Conservation (phyloP, 2,329 filamentous ascomycete species). For the Aureobasidium melanogenum region DNA sequence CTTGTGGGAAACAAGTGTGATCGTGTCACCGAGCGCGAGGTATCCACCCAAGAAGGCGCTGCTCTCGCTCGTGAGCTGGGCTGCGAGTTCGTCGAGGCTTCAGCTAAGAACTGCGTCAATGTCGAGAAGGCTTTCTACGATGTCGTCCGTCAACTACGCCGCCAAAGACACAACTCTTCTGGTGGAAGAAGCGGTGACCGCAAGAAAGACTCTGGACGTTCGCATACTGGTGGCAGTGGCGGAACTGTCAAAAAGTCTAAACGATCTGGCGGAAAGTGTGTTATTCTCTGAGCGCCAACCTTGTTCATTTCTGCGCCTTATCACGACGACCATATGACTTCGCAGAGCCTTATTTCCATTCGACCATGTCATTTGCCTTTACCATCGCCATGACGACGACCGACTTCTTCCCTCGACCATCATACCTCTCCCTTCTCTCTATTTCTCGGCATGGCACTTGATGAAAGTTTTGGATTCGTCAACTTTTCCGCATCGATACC, state of each 20-base stretch:
- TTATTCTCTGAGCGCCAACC: constrained; percentile 9
- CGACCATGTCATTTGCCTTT: background rate
- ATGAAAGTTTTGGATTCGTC: background rate
- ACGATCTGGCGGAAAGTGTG: constrained; percentile 12
- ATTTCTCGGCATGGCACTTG: background rate
- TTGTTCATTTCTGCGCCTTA: background rate
- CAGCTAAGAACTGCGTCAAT: constrained; percentile 96
- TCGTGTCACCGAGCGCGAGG: constrained; percentile 87
- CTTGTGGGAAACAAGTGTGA: constrained; percentile 98
- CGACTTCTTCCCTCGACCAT: background rate
- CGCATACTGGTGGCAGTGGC: background rate
- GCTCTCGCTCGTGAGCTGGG: constrained; percentile 84
- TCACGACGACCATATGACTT: constrained; percentile 9
- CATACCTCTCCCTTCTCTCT: background rate
- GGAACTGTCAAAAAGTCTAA: background rate
- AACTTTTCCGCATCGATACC: background rate
- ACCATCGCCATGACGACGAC: background rate
- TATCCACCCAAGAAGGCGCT: constrained; percentile 91
- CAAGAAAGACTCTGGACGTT: background rate
- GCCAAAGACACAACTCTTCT: constrained; percentile 48
- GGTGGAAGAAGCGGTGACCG: constrained; percentile 1
- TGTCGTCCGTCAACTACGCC: constrained; percentile 81
- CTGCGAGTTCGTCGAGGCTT: constrained; percentile 95
- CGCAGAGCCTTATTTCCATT: constrained; percentile 7
- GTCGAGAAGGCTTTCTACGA: constrained; percentile 98